Conservation (phyloP, 306 rosid species). For the Boehmeria nivea region DNA sequence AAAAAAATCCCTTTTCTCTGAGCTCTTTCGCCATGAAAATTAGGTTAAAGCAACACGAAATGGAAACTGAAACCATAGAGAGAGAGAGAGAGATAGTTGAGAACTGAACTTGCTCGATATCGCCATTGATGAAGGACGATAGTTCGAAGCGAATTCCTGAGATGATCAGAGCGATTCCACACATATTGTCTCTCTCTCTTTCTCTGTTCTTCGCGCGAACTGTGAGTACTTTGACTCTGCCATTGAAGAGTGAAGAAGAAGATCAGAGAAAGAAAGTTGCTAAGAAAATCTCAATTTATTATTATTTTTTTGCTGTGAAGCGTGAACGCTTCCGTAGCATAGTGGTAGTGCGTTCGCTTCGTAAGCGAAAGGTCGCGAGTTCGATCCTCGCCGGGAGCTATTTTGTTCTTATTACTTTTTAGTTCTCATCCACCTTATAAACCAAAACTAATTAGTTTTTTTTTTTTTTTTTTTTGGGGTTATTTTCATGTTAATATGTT, state of each 20-base stretch:
- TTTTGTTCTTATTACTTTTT: no score
- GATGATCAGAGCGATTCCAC: slow-evolving; percentile 80
- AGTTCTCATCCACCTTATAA: no score
- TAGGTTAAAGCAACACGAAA: no score
- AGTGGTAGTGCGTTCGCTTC: slow-evolving; percentile 95
- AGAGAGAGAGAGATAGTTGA: neutral
- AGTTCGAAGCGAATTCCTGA: slow-evolving; percentile 51
- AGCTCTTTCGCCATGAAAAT: neutral
- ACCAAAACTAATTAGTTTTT: no score
- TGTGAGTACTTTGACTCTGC: neutral
- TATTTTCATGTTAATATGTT: no score
- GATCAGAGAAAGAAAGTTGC: neutral
- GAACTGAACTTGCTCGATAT: slow-evolving; percentile 45
- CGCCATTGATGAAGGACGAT: slow-evolving; percentile 33
- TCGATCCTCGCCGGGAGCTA: slow-evolving; percentile 85
- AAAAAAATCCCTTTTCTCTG: neutral
- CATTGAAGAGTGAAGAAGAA: neutral
- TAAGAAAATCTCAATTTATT: neutral
- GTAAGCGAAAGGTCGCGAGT: slow-evolving; percentile 94
- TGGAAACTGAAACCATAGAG: neutral
- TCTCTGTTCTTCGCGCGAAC: neutral
- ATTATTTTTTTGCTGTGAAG: neutral
- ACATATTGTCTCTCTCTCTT: slow-evolving; percentile 36
- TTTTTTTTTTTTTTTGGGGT: no score
- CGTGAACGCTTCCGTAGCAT: slow-evolving; percentile 50